Conservation (phyloP, 768 basidiomycete species). For the Macrocybe gigantea region DNA sequence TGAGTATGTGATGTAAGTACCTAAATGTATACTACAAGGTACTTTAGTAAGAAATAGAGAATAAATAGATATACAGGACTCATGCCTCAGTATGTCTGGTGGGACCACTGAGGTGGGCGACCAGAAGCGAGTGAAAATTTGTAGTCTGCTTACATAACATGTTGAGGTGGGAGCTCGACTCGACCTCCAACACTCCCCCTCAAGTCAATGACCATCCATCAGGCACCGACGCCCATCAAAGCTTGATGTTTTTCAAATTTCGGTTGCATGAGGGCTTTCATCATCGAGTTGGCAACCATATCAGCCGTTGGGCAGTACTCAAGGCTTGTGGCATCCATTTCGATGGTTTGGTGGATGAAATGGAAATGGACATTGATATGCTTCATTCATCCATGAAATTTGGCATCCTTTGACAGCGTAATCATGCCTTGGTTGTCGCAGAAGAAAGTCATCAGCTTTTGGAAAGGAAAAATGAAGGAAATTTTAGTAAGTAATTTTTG, state of each 20-base stretch:
- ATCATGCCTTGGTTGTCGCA: background rate
- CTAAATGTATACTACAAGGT: too few species aligned
- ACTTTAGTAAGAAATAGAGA: too few species aligned
- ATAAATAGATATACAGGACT: too few species aligned
- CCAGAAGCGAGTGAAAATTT: too few species aligned
- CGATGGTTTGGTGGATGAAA: background rate
- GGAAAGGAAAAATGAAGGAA: background rate
- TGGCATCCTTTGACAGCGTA: background rate
- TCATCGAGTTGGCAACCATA: background rate
- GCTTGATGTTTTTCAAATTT: background rate
- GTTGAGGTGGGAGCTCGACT: too few species aligned
- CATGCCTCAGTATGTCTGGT: too few species aligned
- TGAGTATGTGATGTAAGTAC: too few species aligned
- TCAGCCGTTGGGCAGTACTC: background rate
- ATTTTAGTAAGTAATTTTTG: slow-evolving; percentile 13
- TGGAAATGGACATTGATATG: background rate
- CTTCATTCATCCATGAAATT: background rate
- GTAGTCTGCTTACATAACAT: too few species aligned
- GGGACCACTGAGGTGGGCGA: too few species aligned
- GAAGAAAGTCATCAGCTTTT: background rate
- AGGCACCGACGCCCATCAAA: background rate
- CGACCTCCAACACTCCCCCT: background rate
- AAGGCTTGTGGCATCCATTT: background rate
- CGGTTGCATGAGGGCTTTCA: background rate
- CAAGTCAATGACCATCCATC: background rate